phyloP scores from a whole-genome alignment of 1,139 yeast species.

The Magnusiomyces suaveolens region DNA sequence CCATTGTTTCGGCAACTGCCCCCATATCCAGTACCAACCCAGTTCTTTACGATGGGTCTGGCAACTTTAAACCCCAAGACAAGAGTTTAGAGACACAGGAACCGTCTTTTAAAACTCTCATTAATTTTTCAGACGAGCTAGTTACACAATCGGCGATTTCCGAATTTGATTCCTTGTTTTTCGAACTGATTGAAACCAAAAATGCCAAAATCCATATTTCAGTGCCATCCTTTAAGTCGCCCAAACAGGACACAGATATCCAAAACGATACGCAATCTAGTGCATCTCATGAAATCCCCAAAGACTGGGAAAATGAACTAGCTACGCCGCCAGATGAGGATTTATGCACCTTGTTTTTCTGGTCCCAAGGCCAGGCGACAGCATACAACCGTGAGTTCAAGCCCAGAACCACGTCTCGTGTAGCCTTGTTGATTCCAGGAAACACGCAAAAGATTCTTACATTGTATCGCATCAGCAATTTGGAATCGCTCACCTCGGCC shows the following conservation, averaged over 20 bases:
- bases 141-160: too few relatives aligned
- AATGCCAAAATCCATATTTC: not conserved
- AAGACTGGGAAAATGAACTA: conserved; percentile 7
- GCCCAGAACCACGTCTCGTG: conserved; percentile 10
- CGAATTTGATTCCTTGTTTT: too few relatives aligned
- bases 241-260: not conserved
- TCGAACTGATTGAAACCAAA: not conserved
- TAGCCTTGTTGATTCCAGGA: conserved; percentile 11
- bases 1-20: not conserved
- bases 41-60: not conserved
- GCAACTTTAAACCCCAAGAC: too few relatives aligned
- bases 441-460: not conserved
- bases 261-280: not conserved
- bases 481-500: not conserved
- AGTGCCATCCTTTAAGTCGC: not conserved
- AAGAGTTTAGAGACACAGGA: too few relatives aligned
- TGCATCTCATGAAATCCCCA: not conserved
- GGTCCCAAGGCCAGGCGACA: not conserved
- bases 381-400: conserved; percentile 12
- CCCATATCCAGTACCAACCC: not conserved
- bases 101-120: too few relatives aligned
- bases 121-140: too few relatives aligned
- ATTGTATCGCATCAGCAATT: not conserved
- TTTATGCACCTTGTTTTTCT: conserved; percentile 3
- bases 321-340: not conserved